A percentile compares a stretch with the other conserved stretches of the same genome.
Evolutionary conservation across 306 rosid genomes (phyloP).

Genomic region (Ziziphus jujuba): DNA sequence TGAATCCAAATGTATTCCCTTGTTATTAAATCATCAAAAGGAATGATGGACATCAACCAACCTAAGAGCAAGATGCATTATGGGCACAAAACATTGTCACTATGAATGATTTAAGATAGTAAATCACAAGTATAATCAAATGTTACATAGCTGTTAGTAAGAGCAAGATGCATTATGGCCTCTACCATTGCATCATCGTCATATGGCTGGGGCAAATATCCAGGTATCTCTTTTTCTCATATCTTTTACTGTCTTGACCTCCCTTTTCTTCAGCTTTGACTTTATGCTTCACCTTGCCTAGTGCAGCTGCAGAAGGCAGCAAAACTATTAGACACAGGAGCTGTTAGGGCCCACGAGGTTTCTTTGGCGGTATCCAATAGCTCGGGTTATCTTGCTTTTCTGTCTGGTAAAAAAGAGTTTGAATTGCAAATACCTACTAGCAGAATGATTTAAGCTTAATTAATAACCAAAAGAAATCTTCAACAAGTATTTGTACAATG

Average conservation of each 20-base stretch:
- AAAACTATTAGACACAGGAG: constrained; percentile 85
- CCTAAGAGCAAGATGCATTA: no score
- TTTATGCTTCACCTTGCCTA: constrained; percentile 25
- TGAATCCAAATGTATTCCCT: no score
- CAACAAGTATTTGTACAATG: constrained; percentile 89
- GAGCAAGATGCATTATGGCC: no score
- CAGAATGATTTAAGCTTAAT: constrained; percentile 15
- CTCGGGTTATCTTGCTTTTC: constrained; percentile 72
- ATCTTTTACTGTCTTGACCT: constrained; percentile 12
- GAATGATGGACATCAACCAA: no score
- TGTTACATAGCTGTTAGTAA: no score
- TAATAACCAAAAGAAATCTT: constrained; percentile 38
- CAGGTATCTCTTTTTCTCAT: constrained; percentile 54
- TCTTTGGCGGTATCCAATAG: constrained; percentile 96
- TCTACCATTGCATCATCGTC: constrained; percentile 92
- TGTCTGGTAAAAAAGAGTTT: constrained; percentile 64
- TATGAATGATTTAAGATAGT: no score
- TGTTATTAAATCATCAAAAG: no score
- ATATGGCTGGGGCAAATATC: constrained; percentile 75
- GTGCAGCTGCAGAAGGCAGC: constrained; percentile 90
- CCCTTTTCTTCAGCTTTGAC: constrained; percentile 24
- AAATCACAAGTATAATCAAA: no score
- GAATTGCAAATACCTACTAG: constrained; percentile 6
- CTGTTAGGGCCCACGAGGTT: constrained; percentile 97
- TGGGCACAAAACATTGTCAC: no score